These are phyloP conservation scores for Fusarium luffae DNA, from an alignment of 2,329 filamentous ascomycete species.

Conservation along the genomic window DNA sequence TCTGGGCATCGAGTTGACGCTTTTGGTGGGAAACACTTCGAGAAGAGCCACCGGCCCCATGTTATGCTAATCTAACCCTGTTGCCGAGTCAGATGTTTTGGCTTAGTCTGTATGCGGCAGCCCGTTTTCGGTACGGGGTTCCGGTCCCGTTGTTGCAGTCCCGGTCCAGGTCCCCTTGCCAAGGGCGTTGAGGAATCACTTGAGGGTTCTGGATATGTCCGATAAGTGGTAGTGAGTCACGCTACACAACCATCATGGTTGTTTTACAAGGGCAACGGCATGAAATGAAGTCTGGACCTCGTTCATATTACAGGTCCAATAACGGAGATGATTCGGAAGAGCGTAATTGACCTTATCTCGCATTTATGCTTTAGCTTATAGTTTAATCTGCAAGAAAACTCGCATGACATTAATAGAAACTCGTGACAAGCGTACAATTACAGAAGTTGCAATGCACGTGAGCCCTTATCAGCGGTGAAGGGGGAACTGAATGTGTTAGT, in stretches of 20 bases:
- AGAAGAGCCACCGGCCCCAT: conserved; percentile 34
- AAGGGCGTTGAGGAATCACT: conserved; percentile 18
- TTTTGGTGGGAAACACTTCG: conserved; percentile 36
- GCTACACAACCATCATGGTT: conserved; percentile 15
- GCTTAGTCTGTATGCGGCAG: conserved; percentile 36
- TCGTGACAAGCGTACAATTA: conserved; percentile 3
- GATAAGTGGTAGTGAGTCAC: conserved; percentile 31
- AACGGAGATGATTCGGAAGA: conserved; percentile 30
- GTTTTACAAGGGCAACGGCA: conserved; percentile 6
- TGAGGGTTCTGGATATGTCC: conserved; percentile 16
- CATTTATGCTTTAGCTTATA: conserved; percentile 13
- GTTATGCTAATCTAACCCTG: conserved; percentile 44
- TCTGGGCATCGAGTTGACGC: conserved; percentile 34
- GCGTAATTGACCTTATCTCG: conserved; percentile 10
- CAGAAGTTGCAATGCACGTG: conserved; percentile 3
- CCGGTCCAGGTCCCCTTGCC: conserved; percentile 21
- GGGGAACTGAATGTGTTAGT: not conserved
- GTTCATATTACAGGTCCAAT: conserved; percentile 6
- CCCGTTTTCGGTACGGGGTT: conserved; percentile 33
- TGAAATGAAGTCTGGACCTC: conserved; percentile 17
- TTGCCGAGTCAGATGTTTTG: conserved; percentile 42
- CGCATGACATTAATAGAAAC: conserved; percentile 31
- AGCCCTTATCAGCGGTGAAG: conserved; percentile 32
- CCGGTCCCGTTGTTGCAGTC: conserved; percentile 27
- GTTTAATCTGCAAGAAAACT: conserved; percentile 16